phyloP scores from a whole-genome alignment of 2,329 filamentous ascomycete genomes.

The Dryadomyces quercus-mongolicae region DNA sequence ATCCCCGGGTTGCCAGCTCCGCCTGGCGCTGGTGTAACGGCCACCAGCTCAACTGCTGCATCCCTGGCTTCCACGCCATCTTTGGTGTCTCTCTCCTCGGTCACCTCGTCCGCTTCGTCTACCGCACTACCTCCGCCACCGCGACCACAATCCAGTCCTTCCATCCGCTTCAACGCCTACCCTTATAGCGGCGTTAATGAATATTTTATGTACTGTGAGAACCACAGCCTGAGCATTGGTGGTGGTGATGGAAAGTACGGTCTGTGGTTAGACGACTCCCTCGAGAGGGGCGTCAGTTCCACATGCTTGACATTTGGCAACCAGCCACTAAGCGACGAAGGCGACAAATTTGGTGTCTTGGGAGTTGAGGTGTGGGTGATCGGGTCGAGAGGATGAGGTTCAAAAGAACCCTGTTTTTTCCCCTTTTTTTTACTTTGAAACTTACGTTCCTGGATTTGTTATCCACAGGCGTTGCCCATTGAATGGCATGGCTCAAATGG shows the following conservation, averaged over 20 bases:
- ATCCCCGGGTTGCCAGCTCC: slow-evolving; percentile 8
- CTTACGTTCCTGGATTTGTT: neutral
- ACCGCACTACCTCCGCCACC: slow-evolving; percentile 12
- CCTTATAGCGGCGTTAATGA: slow-evolving; percentile 94
- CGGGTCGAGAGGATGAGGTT: slow-evolving; percentile 31
- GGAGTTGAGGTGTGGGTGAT: slow-evolving; percentile 93
- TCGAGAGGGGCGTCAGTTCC: slow-evolving; percentile 74
- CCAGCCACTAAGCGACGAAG: slow-evolving; percentile 84
- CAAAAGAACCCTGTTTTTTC: neutral
- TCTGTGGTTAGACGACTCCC: slow-evolving; percentile 78
- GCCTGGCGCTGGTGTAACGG: slow-evolving; percentile 14
- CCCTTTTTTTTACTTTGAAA: too few species aligned
- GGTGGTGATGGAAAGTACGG: slow-evolving; percentile 85
- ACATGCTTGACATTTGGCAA: slow-evolving; percentile 89
- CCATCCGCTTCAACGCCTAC: slow-evolving; percentile 92
- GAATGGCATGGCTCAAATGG: too few species aligned
- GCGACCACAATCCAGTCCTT: slow-evolving; percentile 47
- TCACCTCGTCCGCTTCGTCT: neutral
- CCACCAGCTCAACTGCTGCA: slow-evolving; percentile 1
- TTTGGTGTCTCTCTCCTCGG: neutral
- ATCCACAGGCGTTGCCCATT: neutral
- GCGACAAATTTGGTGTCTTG: slow-evolving; percentile 79
- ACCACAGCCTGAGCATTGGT: slow-evolving; percentile 72
- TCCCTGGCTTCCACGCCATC: neutral
- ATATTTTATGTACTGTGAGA: slow-evolving; percentile 90